phyloP scores from a whole-genome alignment of 176 grass and related monocot species.

The Otatea glauca region DNA sequence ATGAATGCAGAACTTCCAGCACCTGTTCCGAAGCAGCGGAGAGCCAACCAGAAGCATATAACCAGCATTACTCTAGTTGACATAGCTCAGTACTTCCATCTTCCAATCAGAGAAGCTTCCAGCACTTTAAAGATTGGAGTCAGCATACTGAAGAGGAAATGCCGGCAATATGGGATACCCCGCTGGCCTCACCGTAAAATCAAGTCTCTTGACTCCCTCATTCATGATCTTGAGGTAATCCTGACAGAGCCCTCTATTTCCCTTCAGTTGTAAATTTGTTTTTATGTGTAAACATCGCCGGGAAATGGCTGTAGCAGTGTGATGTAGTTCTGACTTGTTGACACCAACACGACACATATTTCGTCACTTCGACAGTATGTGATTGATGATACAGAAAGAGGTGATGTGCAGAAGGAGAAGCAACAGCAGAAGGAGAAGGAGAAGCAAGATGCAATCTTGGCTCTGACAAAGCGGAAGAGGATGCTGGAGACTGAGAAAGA shows the following conservation, averaged over 20 bases:
- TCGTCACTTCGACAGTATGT: conserved; percentile 30
- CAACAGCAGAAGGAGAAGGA: conserved; percentile 35
- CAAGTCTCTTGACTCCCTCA: conserved; percentile 69
- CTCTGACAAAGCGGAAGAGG: conserved; percentile 53
- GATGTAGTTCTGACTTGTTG: conserved; percentile 16
- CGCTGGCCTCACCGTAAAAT: conserved; percentile 79
- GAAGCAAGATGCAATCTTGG: conserved; percentile 32
- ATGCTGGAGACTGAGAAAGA: conserved; percentile 70
- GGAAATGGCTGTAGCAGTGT: neutral
- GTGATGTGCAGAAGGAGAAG: conserved; percentile 40
- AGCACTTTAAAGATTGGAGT: conserved; percentile 62
- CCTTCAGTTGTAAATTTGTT: conserved; percentile 1
- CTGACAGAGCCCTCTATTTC: neutral
- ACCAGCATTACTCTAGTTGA: conserved; percentile 61
- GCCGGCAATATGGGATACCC: conserved; percentile 66
- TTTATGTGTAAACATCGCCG: neutral
- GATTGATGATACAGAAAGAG: conserved; percentile 6
- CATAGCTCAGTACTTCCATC: conserved; percentile 66
- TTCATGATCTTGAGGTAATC: conserved; percentile 60
- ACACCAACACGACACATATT: conserved; percentile 4
- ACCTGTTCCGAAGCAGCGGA: conserved; percentile 45
- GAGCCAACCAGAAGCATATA: conserved; percentile 63
- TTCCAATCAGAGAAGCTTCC: conserved; percentile 67
- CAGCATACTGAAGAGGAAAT: conserved; percentile 76
- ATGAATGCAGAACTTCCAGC: conserved; percentile 33